Evolutionary conservation across 1,139 yeast species (phyloP).

Genomic region (Kurtzmaniella quercitrusa): DNA sequence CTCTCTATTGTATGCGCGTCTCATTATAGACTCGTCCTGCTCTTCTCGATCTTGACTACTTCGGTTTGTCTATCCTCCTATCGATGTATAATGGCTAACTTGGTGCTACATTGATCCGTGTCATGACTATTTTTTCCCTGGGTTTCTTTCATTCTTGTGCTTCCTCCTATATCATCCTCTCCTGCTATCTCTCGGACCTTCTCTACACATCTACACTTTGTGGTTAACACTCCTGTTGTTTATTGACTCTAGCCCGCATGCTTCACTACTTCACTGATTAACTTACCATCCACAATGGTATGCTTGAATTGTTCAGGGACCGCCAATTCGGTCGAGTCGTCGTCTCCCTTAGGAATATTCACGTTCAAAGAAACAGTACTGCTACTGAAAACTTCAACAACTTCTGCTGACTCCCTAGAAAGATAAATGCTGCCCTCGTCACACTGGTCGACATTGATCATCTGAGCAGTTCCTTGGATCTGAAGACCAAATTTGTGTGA

Average conservation of each 20-base stretch:
- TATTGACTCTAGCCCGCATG: slow-evolving; percentile 33
- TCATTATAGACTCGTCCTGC: no score
- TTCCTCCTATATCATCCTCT: no score
- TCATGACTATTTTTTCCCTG: no score
- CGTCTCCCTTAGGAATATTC: slow-evolving; percentile 61
- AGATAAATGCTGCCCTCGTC: slow-evolving; percentile 83
- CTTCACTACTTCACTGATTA: slow-evolving; percentile 42
- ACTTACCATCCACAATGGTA: slow-evolving; percentile 35
- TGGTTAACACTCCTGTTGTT: no score
- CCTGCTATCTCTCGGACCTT: no score
- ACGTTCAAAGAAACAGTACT: slow-evolving; percentile 81
- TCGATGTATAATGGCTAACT: no score
- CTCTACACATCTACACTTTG: no score
- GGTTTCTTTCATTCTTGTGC: no score
- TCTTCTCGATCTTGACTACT: no score
- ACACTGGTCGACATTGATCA: slow-evolving; percentile 81
- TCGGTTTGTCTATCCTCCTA: no score
- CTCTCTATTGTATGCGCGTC: no score
- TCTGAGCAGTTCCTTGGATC: slow-evolving; percentile 73
- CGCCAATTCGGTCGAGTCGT: slow-evolving; percentile 65
- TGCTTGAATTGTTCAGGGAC: slow-evolving; percentile 89
- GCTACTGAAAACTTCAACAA: slow-evolving; percentile 65
- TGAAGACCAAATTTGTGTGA: slow-evolving; percentile 81
- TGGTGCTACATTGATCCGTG: no score
- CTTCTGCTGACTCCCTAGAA: slow-evolving; percentile 61